Conservation (phyloP, 768 basidiomycete species). For the Chalciporus sphaerocephalus region DNA sequence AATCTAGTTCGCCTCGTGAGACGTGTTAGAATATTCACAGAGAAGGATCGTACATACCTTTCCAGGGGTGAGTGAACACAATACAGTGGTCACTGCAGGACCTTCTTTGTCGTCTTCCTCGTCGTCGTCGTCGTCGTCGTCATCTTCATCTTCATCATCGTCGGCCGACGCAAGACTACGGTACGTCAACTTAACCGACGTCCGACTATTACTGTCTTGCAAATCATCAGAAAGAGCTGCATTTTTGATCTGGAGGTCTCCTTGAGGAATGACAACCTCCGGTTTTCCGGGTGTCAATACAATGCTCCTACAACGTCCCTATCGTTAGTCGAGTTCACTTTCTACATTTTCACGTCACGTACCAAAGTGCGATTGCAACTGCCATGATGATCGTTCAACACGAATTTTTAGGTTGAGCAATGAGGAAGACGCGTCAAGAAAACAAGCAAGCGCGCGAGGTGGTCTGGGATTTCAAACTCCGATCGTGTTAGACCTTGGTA, state of each 20-base stretch:
- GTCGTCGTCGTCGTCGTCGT: constrained; percentile 43
- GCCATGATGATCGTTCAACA: constrained; percentile 41
- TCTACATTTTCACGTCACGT: constrained; percentile 18
- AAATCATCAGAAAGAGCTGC: constrained; percentile 74
- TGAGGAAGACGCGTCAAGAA: background rate
- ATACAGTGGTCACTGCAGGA: constrained; percentile 46
- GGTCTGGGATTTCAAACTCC: constrained; percentile 41
- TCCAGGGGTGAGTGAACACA: constrained; percentile 79
- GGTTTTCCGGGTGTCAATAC: constrained; percentile 55
- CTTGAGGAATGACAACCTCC: constrained; percentile 53
- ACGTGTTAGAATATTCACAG: background rate
- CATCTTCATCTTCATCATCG: constrained; percentile 42
- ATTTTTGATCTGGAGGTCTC: constrained; percentile 78
- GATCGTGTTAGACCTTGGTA: constrained; percentile 20
- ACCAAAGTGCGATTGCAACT: constrained; percentile 67
- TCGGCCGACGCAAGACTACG: constrained; percentile 33
- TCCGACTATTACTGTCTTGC: constrained; percentile 53
- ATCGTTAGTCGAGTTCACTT: constrained; percentile 7
- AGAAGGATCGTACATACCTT: constrained; percentile 46
- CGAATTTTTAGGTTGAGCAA: constrained; percentile 11
- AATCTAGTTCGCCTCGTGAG: constrained; percentile 43
- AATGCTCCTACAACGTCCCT: constrained; percentile 48
- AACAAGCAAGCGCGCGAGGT: constrained; percentile 3
- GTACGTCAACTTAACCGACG: constrained; percentile 66
- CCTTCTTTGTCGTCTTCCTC: constrained; percentile 39